Evolutionary conservation across 2,329 filamentous ascomycete species (phyloP).

Genomic region (Beauveria australis): DNA sequence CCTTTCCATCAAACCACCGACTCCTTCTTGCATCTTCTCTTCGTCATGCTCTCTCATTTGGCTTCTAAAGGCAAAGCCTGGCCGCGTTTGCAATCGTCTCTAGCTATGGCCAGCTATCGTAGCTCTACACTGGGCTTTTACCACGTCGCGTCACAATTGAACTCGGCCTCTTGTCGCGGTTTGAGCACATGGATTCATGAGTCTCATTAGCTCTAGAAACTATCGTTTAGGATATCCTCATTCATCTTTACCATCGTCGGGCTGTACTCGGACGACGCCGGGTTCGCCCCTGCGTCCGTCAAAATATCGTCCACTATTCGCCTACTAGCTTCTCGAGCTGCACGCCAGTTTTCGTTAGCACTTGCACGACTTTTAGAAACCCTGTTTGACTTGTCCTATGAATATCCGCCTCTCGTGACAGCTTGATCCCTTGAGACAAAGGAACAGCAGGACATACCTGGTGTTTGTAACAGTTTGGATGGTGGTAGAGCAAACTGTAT

Average conservation of each 20-base stretch:
- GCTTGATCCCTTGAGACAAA: neutral
- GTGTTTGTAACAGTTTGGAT: slow-evolving; percentile 70
- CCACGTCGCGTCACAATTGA: too few relatives aligned
- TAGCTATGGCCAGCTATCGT: too few relatives aligned
- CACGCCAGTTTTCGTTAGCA: slow-evolving; percentile 10
- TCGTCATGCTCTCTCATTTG: neutral
- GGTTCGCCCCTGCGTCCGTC: slow-evolving; percentile 61
- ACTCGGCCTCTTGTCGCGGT: too few relatives aligned
- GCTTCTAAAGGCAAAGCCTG: too few relatives aligned
- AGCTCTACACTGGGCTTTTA: too few relatives aligned
- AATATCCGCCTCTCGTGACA: neutral
- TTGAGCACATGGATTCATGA: too few relatives aligned
- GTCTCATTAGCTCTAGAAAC: slow-evolving; percentile 36
- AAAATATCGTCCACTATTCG: slow-evolving; percentile 76
- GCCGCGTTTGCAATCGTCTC: too few relatives aligned
- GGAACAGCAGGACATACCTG: slow-evolving; percentile 43
- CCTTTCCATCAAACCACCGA: neutral
- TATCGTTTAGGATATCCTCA: slow-evolving; percentile 53
- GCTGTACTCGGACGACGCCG: slow-evolving; percentile 49
- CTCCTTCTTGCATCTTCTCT: neutral
- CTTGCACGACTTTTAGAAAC: neutral
- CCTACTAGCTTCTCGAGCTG: slow-evolving; percentile 71
- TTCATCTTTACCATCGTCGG: slow-evolving; percentile 60
- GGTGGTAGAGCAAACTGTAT: slow-evolving; percentile 78
- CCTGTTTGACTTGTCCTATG: neutral